Base-by-base conservation (phyloP, 257 asterid genomes). In the Solanum verrucosum region DNA sequence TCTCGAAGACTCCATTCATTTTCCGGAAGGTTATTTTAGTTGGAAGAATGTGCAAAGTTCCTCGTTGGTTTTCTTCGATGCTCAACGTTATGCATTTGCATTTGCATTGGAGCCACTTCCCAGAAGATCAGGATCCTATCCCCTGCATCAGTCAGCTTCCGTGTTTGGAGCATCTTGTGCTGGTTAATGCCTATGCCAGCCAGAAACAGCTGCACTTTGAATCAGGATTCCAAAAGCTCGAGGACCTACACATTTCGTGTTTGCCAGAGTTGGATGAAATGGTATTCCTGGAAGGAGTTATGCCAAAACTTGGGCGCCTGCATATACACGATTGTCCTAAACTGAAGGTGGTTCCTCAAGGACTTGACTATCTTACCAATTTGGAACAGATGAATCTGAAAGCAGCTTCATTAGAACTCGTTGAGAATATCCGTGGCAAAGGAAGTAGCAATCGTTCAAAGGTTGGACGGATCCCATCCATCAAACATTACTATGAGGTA, bases 71-170 rank as follows among this genome's bases (percentile, higher is more conserved):
- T 25, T 27, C 72, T 29, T 83, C 72, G 4, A 87, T 91, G 37
- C 85, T 35, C 5, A 91, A 83, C 2, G 20, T 91, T 11, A 60
- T 84, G 37, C 88, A 73, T 86, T 46, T 87, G 72, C 88, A 88
- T 85, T 72, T 89, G 84, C 90, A 87, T 29, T 90, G 91, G 89
- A 84, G 90, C 83, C 87, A 35, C 46, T 38, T 90, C 46, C 29
- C 42, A 6, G 38, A 74, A 74, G 52, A 74, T 37, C 83, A 86
- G 18, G 90, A 88, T 90, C 87, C 87, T 27, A 77, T 90, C 23
- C 90, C 89, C 12, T 81, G 38, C 87, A 52, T 90, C 12, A 40
- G 87, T 40, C 25, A 59, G 70, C 88, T 88, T 65, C 90, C 86
- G 6, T 38, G 29, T 33, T 29, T 88, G 67, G 88, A 87, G 59